Base-by-base conservation (phyloP, 768 basidiomycete genomes). In the Collybiopsis luxurians region DNA sequence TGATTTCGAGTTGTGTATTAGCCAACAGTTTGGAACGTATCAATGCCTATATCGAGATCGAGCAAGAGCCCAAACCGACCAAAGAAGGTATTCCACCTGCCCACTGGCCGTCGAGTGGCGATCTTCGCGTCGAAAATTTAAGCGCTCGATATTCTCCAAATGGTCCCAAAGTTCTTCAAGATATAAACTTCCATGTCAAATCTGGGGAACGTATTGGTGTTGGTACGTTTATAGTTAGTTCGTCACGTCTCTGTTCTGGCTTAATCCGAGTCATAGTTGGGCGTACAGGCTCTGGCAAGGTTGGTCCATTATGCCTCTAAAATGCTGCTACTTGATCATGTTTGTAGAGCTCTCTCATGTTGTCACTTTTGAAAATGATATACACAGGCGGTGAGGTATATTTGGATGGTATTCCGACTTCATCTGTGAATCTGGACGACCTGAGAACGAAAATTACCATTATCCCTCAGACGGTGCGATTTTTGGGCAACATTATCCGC, bases 281-380 rank as follows among this genome's bases (percentile, higher is more conserved):
- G 2, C 69, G 83, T 27, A 86, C 84, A 1, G 84, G 84, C 17
- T 80, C 79, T 62, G 84, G 84, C 36, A 79, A 79, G 71, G 73
- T 73, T 69, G 27, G 73, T 69, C 71, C 9, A 0, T 30, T 10
- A 9, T 27, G 34, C 13, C 5, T 21, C 1, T 7, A 24, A 26
- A n/a, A 3, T n/a, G 17, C 27, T 15, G 21, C 13, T 50, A 53
- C 26, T 50, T 9, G 52, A 46, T 10, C 3, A 10, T 36, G 9
- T n/a, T 21, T 24, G 3, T 48, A 64, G 75, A 77, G 62, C 62
- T 81, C 80, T 47, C 64, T 79, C 52, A 77, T 79, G 2, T 65
- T 83, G 9, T 73, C 81, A 0, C 69, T 84, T 4, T 67, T 84
- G 3, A 72, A 81, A 0, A 73, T 80, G 66, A 77, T 84, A 31